A percentile compares a stretch with the other conserved stretches of the same genome.
Evolutionary conservation across 2,329 filamentous ascomycete genomes (phyloP).

Genomic region (Paracorniculantispora psalliotae): DNA sequence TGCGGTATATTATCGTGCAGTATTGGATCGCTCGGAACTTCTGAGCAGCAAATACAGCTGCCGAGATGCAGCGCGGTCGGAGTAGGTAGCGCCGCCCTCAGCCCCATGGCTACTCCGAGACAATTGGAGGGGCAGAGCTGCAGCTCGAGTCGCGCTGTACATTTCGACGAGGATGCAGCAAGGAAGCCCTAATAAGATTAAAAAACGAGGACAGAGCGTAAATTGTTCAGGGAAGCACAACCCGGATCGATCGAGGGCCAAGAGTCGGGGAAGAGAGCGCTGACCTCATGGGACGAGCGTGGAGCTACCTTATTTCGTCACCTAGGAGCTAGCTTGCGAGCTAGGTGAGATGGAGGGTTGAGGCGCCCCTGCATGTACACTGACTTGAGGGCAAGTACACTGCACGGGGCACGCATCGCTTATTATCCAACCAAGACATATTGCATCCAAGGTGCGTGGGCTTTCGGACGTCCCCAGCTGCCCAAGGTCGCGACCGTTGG

Average conservation of each 20-base stretch:
- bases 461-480: too few species aligned
- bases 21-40: background rate
- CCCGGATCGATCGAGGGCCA: slow-evolving; percentile 1
- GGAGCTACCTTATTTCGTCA: background rate
- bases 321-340: background rate
- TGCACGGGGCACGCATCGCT: too few species aligned
- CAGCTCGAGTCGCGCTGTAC: background rate
- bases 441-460: too few species aligned
- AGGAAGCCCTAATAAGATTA: background rate
- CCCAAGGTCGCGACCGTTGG: background rate
- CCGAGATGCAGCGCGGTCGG: background rate
- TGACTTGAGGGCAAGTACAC: background rate
- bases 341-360: background rate
- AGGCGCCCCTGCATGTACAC: background rate
- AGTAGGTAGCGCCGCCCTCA: background rate
- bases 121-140: background rate
- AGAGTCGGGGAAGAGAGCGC: slow-evolving; percentile 1
- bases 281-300: background rate
- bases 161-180: background rate
- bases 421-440: too few species aligned
- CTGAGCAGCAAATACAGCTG: background rate
- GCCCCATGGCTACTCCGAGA: slow-evolving; percentile 9
- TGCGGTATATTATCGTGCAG: background rate
- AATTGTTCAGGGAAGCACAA: too few species aligned
- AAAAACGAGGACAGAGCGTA: background rate